Conservation (phyloP, 1,284 basidiomycete genomes). For the Volvariella surrecta region DNA sequence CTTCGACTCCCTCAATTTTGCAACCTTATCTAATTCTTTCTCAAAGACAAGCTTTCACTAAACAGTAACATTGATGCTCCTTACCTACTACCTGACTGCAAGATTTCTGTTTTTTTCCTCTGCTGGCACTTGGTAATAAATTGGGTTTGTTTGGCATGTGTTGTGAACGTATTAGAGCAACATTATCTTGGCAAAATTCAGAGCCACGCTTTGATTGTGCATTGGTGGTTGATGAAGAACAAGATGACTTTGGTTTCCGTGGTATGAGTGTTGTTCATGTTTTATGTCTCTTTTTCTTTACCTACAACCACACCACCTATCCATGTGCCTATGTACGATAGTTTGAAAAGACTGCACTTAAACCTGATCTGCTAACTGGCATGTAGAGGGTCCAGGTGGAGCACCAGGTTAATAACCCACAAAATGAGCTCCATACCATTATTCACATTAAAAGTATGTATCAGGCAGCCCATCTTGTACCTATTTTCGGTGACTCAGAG, state of each 20-base stretch:
- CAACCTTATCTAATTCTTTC: not conserved
- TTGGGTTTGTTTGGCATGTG: conserved; percentile 18
- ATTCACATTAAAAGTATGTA: conserved; percentile 7
- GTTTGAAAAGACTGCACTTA: conserved; percentile 7
- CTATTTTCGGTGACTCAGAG: not conserved
- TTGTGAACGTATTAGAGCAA: conserved; percentile 15
- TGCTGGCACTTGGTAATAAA: conserved; percentile 19
- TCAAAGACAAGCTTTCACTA: not conserved
- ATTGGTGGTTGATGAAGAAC: conserved; percentile 13
- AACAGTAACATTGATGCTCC: not conserved
- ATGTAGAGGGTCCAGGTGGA: conserved; percentile 11
- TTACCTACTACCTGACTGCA: not conserved
- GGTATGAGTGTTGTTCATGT: conserved; percentile 10
- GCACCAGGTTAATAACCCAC: not conserved
- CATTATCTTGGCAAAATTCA: conserved; percentile 10
- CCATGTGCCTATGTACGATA: conserved; percentile 11
- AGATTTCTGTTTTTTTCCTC: conserved; percentile 18
- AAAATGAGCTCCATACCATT: conserved; percentile 1
- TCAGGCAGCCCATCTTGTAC: conserved; percentile 6
- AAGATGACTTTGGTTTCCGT: conserved; percentile 7
- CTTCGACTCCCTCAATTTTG: not conserved
- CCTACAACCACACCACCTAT: conserved; percentile 2
- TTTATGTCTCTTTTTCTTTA: conserved; percentile 9
- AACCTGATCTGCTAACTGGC: conserved; percentile 7
- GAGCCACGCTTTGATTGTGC: conserved; percentile 17